These are phyloP conservation scores for Dactylis glomerata DNA, from an alignment of 176 grass and related monocot species.

Conservation along the genomic window DNA sequence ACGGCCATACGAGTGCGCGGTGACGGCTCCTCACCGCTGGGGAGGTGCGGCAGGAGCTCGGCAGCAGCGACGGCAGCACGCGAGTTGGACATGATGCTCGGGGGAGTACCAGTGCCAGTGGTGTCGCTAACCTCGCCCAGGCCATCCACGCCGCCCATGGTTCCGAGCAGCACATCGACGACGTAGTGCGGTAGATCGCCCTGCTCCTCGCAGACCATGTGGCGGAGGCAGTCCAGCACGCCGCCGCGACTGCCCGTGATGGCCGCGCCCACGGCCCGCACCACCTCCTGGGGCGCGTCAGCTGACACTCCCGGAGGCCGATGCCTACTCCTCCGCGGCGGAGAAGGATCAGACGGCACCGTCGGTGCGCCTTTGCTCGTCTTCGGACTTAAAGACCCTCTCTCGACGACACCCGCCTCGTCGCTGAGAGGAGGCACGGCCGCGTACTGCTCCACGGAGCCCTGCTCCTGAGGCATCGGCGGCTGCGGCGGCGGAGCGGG, in stretches of 20 bases:
- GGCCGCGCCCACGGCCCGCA: constrained; percentile 69
- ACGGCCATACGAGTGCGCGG: constrained; percentile 69
- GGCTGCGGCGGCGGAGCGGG: constrained; percentile 16
- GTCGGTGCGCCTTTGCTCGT: not conserved
- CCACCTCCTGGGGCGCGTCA: constrained; percentile 60
- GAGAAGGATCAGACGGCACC: not conserved
- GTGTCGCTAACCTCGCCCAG: constrained; percentile 44
- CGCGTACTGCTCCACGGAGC: constrained; percentile 16
- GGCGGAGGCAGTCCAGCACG: constrained; percentile 39
- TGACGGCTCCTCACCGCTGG: constrained; percentile 72
- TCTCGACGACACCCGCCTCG: constrained; percentile 12
- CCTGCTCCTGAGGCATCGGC: constrained; percentile 1
- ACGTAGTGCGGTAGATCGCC: constrained; percentile 55
- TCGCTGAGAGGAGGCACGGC: constrained; percentile 11
- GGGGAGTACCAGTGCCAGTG: constrained; percentile 47
- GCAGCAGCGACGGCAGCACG: constrained; percentile 55
- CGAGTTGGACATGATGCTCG: constrained; percentile 70
- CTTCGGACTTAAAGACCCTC: constrained; percentile 14
- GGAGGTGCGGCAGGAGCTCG: constrained; percentile 66
- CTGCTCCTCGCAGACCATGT: constrained; percentile 45
- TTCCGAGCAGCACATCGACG: constrained; percentile 74
- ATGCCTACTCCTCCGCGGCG: constrained; percentile 34
- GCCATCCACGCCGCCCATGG: constrained; percentile 73
- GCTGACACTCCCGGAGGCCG: constrained; percentile 32
- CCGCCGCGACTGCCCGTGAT: constrained; percentile 52